Conservation (phyloP, 1,139 yeast genomes). For the Debaryomyces fabryi region DNA sequence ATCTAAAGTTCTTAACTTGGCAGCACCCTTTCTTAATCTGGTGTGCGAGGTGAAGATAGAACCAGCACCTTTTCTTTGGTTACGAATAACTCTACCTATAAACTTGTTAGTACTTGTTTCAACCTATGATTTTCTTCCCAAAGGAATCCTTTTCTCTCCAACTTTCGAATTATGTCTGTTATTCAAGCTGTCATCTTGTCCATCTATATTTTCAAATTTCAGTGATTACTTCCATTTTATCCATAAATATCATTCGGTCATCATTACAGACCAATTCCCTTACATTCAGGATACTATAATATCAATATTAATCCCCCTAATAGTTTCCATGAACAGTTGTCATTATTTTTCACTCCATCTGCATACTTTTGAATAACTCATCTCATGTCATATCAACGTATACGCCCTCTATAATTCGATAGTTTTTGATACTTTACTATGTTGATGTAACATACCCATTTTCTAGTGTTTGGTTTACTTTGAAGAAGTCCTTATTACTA, state of each 20-base stretch:
- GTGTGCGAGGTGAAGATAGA: slow-evolving; percentile 99
- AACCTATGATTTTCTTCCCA: not conserved
- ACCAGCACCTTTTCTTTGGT: slow-evolving; percentile 99
- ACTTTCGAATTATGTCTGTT: not conserved
- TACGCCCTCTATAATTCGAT: not conserved
- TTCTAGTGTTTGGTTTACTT: slow-evolving; percentile 15
- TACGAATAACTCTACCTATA: slow-evolving; percentile 99
- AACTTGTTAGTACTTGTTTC: slow-evolving; percentile 13
- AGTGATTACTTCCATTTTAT: not conserved
- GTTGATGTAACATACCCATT: slow-evolving; percentile 15
- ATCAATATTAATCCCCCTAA: not conserved
- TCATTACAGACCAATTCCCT: not conserved
- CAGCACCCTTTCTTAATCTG: slow-evolving; percentile 99
- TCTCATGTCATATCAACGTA: not conserved
- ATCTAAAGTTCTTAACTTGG: slow-evolving; percentile 99
- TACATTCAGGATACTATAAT: not conserved
- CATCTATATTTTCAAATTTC: not conserved
- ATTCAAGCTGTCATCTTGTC: not conserved
- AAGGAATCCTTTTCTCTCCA: not conserved
- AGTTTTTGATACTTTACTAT: not conserved
- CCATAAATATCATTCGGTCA: not conserved
- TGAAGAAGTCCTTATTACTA: slow-evolving; percentile 9
- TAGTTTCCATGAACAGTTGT: not conserved
- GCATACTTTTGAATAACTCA: not conserved
- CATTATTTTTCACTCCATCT: not conserved